These are phyloP conservation scores for Thraustochytrium sp. DNA, from an alignment of 352 stramenopile species.

Conservation along the genomic window DNA sequence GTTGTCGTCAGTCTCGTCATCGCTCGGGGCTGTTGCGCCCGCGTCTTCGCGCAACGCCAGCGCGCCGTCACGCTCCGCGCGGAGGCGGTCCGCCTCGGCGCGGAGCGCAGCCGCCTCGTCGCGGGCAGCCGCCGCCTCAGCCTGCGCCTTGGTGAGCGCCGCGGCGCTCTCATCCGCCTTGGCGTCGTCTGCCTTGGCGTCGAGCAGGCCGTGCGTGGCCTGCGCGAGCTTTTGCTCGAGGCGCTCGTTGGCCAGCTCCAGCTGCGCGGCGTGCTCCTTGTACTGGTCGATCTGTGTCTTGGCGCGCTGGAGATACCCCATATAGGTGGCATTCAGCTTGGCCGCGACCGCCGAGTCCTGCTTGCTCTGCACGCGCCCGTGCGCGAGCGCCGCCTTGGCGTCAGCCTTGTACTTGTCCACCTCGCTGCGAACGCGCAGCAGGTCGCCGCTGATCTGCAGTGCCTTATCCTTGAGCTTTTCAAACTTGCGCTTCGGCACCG, in stretches of 20 bases:
- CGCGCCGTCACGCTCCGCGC: background rate
- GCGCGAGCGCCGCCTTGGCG: background rate
- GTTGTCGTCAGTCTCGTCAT: no score
- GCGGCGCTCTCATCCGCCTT: background rate
- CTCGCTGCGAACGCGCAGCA: constrained; percentile 25
- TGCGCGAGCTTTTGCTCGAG: constrained; percentile 22
- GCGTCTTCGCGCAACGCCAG: background rate
- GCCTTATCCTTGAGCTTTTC: constrained; percentile 36
- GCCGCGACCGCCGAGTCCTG: background rate
- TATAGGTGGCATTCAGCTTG: constrained; percentile 25
- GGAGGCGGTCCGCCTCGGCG: background rate
- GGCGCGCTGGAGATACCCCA: background rate
- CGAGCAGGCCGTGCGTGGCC: background rate
- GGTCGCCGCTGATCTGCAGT: constrained; percentile 7
- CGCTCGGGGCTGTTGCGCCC: background rate
- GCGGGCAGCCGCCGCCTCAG: background rate
- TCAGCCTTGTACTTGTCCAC: constrained; percentile 19
- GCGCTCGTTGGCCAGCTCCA: constrained; percentile 4
- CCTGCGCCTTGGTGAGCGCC: background rate
- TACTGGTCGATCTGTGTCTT: background rate
- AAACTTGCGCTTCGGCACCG: constrained; percentile 7
- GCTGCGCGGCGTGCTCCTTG: background rate
- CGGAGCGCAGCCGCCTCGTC: background rate
- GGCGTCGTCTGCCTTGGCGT: background rate
- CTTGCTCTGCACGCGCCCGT: background rate